Evolutionary conservation across 1,284 basidiomycete species (phyloP).

Genomic region (Golubevia pallescens): DNA sequence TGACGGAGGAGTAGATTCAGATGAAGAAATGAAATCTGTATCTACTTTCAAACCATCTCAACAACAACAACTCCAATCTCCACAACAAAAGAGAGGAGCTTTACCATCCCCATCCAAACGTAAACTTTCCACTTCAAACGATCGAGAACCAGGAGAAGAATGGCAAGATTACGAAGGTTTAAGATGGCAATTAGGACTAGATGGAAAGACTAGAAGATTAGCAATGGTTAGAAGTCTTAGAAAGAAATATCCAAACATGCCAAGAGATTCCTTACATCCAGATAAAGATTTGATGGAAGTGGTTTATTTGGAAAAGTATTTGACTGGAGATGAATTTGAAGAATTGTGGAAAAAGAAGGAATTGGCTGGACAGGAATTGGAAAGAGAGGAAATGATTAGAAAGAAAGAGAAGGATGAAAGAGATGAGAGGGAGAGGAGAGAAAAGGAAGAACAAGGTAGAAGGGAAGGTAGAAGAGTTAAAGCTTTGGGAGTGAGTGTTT

Average conservation of each 20-base stretch:
- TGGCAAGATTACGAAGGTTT: conserved; percentile 52
- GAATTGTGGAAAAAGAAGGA: conserved; percentile 40
- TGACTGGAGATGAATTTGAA: conserved; percentile 48
- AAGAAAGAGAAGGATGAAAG: too few relatives aligned
- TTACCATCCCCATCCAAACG: conserved; percentile 21
- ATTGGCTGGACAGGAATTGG: conserved; percentile 39
- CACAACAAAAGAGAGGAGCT: background rate
- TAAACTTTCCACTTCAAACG: conserved; percentile 33
- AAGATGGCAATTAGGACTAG: conserved; percentile 42
- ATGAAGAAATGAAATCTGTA: background rate
- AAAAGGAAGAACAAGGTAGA: conserved; percentile 23
- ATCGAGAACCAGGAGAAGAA: conserved; percentile 46
- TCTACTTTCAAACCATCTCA: background rate
- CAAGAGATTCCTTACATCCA: conserved; percentile 45
- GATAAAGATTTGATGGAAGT: conserved; percentile 41
- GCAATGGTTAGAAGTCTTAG: conserved; percentile 48
- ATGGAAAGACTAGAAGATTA: conserved; percentile 20
- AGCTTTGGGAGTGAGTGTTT: background rate
- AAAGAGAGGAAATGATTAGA: conserved; percentile 11
- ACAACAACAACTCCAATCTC: conserved; percentile 1
- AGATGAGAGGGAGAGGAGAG: conserved; percentile 10
- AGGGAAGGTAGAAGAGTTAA: conserved; percentile 11
- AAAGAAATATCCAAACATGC: conserved; percentile 45
- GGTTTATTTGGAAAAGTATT: conserved; percentile 33
- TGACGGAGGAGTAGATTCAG: background rate